A percentile compares a stretch with the other conserved stretches of the same genome.
phyloP scores from a whole-genome alignment of 139 green algal genomes.

The Helicosporidium sp. region DNA sequence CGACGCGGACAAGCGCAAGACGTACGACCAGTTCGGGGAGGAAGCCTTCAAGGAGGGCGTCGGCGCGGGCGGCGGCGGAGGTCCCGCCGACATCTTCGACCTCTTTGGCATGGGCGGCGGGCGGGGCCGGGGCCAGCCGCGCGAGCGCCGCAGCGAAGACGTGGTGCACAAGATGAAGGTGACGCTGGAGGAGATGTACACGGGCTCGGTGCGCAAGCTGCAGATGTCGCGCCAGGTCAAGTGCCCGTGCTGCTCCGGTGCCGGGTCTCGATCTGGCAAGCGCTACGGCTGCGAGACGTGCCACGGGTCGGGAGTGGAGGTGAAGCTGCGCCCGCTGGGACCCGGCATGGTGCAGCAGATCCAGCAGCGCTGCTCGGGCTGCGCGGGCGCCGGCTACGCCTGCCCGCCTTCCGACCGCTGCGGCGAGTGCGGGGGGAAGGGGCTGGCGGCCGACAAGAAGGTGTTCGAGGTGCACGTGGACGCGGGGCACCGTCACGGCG shows the following conservation, averaged over 20 bases:
- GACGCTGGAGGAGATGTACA: conserved; percentile 80
- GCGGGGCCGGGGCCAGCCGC: conserved; percentile 9
- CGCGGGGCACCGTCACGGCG: conserved; percentile 64
- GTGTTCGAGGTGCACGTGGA: conserved; percentile 93
- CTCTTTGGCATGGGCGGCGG: conserved; percentile 59
- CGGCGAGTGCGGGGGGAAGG: conserved; percentile 48
- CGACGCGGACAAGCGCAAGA: conserved; percentile 81
- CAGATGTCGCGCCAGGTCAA: conserved; percentile 74
- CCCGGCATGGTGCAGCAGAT: conserved; percentile 99
- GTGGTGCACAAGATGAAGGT: conserved; percentile 82
- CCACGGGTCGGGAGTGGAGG: conserved; percentile 68
- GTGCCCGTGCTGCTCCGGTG: conserved; percentile 68
- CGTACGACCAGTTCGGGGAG: conserved; percentile 99
- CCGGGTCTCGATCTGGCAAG: conserved; percentile 72
- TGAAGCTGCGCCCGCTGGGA: conserved; percentile 73
- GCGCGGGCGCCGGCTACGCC: conserved; percentile 50
- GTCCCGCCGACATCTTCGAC: conserved; percentile 85
- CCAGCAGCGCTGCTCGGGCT: conserved; percentile 69
- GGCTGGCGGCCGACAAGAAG: conserved; percentile 71
- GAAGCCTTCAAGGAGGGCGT: conserved; percentile 94
- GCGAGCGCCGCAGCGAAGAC: conserved; percentile 73
- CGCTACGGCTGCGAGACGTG: conserved; percentile 61
- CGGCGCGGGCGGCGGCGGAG: conserved; percentile 42
- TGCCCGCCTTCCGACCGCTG: conserved; percentile 57
- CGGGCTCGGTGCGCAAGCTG: conserved; percentile 63